Evolutionary conservation across 2,329 filamentous ascomycete species (phyloP).

Genomic region (Hymenoscyphus infarciens): DNA sequence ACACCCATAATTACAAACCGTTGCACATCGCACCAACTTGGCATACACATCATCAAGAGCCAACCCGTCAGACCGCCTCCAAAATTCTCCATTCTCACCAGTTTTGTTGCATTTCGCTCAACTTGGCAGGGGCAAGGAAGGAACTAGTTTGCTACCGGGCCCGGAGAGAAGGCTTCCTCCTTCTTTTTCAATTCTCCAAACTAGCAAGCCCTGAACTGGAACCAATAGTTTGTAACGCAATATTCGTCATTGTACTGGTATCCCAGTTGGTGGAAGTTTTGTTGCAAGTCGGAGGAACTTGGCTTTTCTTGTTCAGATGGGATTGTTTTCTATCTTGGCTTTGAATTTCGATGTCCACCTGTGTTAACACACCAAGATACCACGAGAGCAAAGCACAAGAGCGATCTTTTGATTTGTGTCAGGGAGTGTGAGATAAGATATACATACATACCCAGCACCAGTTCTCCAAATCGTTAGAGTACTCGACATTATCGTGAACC

Average conservation of each 20-base stretch:
- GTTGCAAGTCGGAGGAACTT: neutral
- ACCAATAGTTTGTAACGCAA: too few relatives aligned
- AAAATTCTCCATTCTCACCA: too few relatives aligned
- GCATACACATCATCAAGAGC: neutral
- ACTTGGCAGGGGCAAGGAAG: neutral
- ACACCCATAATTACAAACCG: neutral
- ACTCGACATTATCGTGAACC: too few relatives aligned
- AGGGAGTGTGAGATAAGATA: too few relatives aligned
- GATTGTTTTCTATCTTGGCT: neutral
- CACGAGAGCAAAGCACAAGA: neutral
- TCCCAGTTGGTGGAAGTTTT: neutral
- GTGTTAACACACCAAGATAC: neutral
- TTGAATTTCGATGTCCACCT: neutral
- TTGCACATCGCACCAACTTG: neutral
- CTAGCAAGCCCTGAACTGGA: neutral
- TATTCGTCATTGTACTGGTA: neutral
- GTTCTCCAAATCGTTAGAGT: too few relatives aligned
- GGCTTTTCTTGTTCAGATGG: neutral
- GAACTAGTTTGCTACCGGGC: neutral
- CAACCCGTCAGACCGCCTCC: neutral
- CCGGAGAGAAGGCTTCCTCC: neutral
- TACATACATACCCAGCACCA: neutral
- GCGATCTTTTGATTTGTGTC: neutral
- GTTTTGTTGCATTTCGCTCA: neutral
- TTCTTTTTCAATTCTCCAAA: neutral